A percentile compares a stretch with the other conserved stretches of the same genome.
These are phyloP conservation scores for Astrocystis sublimbata DNA, from an alignment of 495 filamentous ascomycete species.

Conservation along the genomic window DNA sequence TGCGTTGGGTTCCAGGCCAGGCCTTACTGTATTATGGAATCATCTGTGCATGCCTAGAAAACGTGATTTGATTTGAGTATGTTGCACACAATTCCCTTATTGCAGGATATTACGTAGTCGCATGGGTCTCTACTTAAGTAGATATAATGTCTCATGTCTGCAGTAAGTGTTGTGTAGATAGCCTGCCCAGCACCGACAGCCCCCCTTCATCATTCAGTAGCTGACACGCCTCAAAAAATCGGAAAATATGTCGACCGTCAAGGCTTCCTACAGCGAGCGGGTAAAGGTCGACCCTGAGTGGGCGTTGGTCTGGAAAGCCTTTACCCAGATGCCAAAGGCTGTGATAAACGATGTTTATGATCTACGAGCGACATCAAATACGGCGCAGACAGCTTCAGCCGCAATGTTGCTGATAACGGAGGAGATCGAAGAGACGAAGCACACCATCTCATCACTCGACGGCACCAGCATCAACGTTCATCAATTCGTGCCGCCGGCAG, in stretches of 20 bases:
- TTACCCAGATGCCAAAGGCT: slow-evolving; percentile 9
- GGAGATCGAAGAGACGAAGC: slow-evolving; percentile 23
- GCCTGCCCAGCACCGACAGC: no score
- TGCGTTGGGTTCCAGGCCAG: not conserved
- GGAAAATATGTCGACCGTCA: slow-evolving; percentile 20
- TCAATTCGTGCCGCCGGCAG: slow-evolving; percentile 21
- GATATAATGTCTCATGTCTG: no score
- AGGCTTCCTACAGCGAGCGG: no score
- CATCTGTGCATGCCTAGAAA: not conserved
- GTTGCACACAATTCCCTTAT: not conserved
- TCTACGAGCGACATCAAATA: slow-evolving; percentile 9
- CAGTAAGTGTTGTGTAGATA: no score
- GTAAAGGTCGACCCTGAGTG: slow-evolving; percentile 26
- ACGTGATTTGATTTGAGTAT: not conserved
- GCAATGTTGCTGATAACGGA: slow-evolving; percentile 3
- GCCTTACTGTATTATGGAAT: not conserved
- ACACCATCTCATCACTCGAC: slow-evolving; percentile 23
- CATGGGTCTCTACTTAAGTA: no score
- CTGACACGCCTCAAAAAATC: not conserved
- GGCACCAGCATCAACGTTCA: slow-evolving; percentile 26
- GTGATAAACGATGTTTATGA: slow-evolving; percentile 3
- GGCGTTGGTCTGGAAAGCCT: not conserved
- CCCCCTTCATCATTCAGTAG: not conserved
- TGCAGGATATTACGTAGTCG: no score
- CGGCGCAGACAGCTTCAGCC: not conserved